Base-by-base conservation (phyloP, 768 basidiomycete species). In the Termitomyces sp. region DNA sequence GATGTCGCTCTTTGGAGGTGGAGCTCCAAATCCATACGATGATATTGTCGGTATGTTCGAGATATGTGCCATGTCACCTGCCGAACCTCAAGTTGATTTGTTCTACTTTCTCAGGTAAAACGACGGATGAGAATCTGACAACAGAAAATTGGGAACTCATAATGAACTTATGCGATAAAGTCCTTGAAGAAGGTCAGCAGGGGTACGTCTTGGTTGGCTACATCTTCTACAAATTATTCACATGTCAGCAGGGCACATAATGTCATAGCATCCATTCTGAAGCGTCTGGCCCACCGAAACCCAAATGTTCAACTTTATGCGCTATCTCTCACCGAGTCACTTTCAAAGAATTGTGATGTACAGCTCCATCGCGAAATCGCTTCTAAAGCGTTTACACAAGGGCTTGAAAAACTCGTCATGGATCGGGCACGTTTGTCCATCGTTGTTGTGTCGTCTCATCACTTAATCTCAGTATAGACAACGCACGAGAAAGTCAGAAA, bases 251-350 rank as follows among this genome's bases (percentile, higher is more conserved):
- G 96, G 11, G 93, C 96, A 9, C 88, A 89, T 54, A 85, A 88
- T 64, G 92, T 91, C 56, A 82, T 95, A 59, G 86, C 87, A 13
- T 82, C 96, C 0, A 67, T 97, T 33, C 79, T 94, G 66, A 98
- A 95, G 72, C 91, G 97, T 5, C 79, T 99, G 2, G 81, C 89
- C 10, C 97, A 99, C 72, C 85, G 97, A 20, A 97, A 91, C 69
- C 90, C 97, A 2, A 99, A 96, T 64, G 97, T 99, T 2, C 97
- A 99, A 73, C 82, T 98, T 1, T 98, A 95, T 67, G 83, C 96
- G 5, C 83, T 99, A 5, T 84, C 92, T 1, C 79, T 98, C 18
- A 81, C 88, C 2, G 96, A 98, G 67, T 83, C 94, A 0, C 79
- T 99, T 11, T 86, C 88, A 38, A 96, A 95, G 82, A 99, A 99